A percentile compares a stretch with the other conserved stretches of the same genome.
phyloP scores from a whole-genome alignment of 2,329 filamentous ascomycete genomes.

The Pyrenochaeta sp. region DNA sequence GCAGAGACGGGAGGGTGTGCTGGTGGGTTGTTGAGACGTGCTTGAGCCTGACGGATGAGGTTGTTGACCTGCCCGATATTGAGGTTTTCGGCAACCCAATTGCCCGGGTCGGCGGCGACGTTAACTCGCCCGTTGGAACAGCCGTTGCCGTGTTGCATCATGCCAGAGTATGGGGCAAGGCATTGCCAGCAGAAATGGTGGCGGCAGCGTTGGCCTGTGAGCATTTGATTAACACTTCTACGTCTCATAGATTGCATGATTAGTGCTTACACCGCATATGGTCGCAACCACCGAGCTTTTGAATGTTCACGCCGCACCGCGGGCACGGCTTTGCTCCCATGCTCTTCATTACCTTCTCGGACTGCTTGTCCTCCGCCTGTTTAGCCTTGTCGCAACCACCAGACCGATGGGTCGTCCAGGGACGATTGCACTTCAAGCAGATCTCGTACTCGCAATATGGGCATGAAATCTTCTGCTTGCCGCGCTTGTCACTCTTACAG shows the following conservation, averaged over 20 bases:
- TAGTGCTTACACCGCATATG: constrained; percentile 35
- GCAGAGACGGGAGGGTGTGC: neutral
- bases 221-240: neutral
- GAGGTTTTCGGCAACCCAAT: constrained; percentile 16
- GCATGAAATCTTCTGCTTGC: constrained; percentile 26
- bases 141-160: constrained; percentile 8
- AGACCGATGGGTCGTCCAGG: constrained; percentile 20
- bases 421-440: constrained; percentile 32
- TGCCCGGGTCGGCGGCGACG: constrained; percentile 21
- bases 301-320: constrained; percentile 32
- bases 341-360: constrained; percentile 19
- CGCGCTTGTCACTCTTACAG: constrained; percentile 10
- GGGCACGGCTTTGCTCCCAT: constrained; percentile 41
- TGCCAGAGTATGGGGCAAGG: constrained; percentile 11
- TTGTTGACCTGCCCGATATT: constrained; percentile 11
- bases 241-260: neutral
- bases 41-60: constrained; percentile 7
- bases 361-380: constrained; percentile 25
- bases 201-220: constrained; percentile 21
- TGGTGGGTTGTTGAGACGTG: neutral
- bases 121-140: constrained; percentile 18
- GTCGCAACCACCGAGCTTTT: constrained; percentile 38
- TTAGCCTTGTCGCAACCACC: constrained; percentile 24
- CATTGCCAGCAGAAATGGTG: constrained; percentile 36
- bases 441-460: constrained; percentile 31